Conservation (phyloP, 768 basidiomycete species). For the Pleurotus djamor region DNA sequence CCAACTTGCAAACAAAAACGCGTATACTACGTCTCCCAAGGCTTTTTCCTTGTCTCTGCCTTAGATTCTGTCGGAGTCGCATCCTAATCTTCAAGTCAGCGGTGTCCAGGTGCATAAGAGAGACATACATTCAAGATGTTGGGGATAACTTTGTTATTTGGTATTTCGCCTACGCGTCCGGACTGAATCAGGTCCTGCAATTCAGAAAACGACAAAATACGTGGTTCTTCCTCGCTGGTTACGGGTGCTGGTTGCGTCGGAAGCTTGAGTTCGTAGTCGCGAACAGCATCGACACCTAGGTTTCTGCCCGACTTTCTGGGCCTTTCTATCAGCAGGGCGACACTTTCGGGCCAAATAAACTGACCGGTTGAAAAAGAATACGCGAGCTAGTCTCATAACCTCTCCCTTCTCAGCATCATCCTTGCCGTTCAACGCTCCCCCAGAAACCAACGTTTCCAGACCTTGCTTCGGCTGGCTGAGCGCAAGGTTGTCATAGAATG, state of each 20-base stretch:
- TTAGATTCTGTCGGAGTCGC: conserved; percentile 56
- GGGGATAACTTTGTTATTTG: conserved; percentile 75
- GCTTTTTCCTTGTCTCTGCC: conserved; percentile 53
- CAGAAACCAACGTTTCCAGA: conserved; percentile 51
- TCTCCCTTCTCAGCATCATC: conserved; percentile 41
- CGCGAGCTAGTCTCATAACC: conserved; percentile 47
- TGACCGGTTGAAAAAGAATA: conserved; percentile 76
- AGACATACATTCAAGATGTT: conserved; percentile 62
- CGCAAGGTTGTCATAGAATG: conserved; percentile 6
- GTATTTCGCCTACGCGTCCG: conserved; percentile 70
- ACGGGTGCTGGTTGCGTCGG: not conserved
- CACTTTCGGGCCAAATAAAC: not conserved
- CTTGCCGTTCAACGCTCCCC: conserved; percentile 30
- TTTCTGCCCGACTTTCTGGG: conserved; percentile 36
- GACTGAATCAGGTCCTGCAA: conserved; percentile 69
- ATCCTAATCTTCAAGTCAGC: conserved; percentile 31
- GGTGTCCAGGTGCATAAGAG: conserved; percentile 1
- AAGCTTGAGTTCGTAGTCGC: conserved; percentile 25
- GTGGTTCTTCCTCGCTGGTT: conserved; percentile 22
- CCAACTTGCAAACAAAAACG: not conserved
- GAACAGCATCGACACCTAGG: conserved; percentile 39
- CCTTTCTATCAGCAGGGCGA: not conserved
- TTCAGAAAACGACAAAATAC: conserved; percentile 60
- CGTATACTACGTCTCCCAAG: conserved; percentile 51
- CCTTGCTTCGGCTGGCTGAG: conserved; percentile 52